Conservation (phyloP, 257 asterid genomes). For the Solanum corneliomulleri region DNA sequence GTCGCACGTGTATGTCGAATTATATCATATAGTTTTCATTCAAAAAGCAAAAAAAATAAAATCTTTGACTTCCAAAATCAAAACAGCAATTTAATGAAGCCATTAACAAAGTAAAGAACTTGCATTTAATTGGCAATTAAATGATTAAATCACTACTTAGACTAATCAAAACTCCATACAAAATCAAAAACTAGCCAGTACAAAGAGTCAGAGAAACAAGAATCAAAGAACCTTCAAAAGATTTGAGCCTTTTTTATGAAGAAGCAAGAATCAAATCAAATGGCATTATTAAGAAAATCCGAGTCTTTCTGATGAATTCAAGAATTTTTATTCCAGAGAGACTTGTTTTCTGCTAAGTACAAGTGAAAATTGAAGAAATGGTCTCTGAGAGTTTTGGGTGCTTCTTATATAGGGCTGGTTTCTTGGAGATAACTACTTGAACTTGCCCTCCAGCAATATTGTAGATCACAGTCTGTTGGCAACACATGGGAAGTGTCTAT, state of each 20-base stretch:
- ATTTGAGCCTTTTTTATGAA: not conserved
- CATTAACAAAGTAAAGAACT: not conserved
- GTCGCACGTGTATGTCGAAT: not conserved
- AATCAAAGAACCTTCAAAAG: not conserved
- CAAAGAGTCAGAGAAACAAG: not conserved
- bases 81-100: not conserved
- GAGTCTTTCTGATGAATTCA: not conserved
- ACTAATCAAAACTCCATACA: not conserved
- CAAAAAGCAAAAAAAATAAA: not conserved
- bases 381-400: not conserved
- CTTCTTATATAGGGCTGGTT: not conserved
- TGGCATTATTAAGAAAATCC: not conserved
- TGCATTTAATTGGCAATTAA: not conserved
- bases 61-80: not conserved
- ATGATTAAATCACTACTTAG: not conserved
- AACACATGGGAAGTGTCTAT: not conserved
- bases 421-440: not conserved
- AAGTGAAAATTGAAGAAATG: not conserved
- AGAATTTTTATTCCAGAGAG: not conserved
- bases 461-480: not conserved
- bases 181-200: not conserved
- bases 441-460: not conserved
- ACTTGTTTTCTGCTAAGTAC: not conserved
- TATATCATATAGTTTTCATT: not conserved
- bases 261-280: not conserved